Conservation (phyloP, 345 rosid species). For the Durio zibethinus region DNA sequence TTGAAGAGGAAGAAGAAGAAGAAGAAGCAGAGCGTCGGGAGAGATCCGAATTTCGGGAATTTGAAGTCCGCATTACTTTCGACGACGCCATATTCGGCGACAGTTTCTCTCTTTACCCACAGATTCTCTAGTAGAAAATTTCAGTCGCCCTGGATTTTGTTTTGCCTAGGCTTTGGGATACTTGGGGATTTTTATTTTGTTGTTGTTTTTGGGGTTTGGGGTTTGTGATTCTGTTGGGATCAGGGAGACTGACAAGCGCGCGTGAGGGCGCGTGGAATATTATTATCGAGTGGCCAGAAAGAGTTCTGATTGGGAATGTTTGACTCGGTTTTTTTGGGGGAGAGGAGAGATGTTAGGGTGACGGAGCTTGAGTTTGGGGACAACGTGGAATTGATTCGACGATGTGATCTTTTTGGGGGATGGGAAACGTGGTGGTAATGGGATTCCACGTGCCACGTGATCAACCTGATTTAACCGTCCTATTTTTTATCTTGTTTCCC, state of each 20-base stretch:
- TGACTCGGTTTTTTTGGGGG: not conserved
- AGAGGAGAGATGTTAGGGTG: conserved; percentile 3
- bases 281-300: not conserved
- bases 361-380: conserved; percentile 9
- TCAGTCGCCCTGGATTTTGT: not conserved
- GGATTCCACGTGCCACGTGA: not conserved
- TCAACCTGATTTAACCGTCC: too few species aligned
- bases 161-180: conserved; percentile 17
- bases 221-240: conserved; percentile 34
- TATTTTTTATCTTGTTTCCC: too few species aligned
- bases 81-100: conserved; percentile 59
- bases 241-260: conserved; percentile 25
- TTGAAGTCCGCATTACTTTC: conserved; percentile 60
- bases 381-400: not conserved
- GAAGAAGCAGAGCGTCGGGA: conserved; percentile 42
- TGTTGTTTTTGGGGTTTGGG: not conserved
- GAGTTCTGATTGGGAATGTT: not conserved
- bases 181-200: not conserved
- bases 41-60: conserved; percentile 57
- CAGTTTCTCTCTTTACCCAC: not conserved
- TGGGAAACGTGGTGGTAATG: conserved; percentile 12
- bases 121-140: conserved; percentile 22
- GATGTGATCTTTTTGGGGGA: not conserved
- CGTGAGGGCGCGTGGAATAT: not conserved
- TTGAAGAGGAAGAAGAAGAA: conserved; percentile 40